A percentile compares a stretch with the other conserved stretches of the same genome.
Conservation (phyloP, 305 asterid species). For the Rubia tinctorum region DNA sequence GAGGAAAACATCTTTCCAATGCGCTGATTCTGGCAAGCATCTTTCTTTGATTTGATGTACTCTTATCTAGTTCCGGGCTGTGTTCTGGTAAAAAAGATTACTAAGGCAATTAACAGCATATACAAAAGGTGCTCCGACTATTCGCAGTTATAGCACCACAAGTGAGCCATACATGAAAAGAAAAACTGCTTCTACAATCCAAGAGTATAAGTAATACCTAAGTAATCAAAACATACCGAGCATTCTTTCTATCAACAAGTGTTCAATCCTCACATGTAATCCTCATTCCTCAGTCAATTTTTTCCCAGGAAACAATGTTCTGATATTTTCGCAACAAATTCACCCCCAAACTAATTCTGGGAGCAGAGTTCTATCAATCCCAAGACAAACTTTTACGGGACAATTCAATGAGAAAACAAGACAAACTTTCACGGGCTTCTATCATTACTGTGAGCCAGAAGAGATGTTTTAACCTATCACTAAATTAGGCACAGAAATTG, state of each 20-base stretch:
- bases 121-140: background rate
- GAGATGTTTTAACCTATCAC: too few species aligned
- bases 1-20: constrained; percentile 1
- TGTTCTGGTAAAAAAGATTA: background rate
- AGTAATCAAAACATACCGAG: background rate
- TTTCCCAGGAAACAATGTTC: background rate
- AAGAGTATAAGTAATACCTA: background rate
- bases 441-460: too few species aligned
- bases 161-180: background rate
- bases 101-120: background rate
- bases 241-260: background rate
- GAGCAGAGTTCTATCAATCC: background rate
- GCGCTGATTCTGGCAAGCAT: constrained; percentile 6
- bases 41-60: background rate
- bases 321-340: too few species aligned
- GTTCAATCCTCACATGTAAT: background rate
- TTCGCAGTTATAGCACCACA: background rate
- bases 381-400: background rate
- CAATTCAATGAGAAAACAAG: too few species aligned
- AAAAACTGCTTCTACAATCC: background rate
- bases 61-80: background rate
- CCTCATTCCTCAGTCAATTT: too few species aligned
- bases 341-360: background rate
- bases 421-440: too few species aligned
- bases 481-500: too few species aligned